A percentile compares a stretch with the other conserved stretches of the same genome.
phyloP scores from a whole-genome alignment of 768 basidiomycete genomes.

The Mycena albidolilacea region DNA sequence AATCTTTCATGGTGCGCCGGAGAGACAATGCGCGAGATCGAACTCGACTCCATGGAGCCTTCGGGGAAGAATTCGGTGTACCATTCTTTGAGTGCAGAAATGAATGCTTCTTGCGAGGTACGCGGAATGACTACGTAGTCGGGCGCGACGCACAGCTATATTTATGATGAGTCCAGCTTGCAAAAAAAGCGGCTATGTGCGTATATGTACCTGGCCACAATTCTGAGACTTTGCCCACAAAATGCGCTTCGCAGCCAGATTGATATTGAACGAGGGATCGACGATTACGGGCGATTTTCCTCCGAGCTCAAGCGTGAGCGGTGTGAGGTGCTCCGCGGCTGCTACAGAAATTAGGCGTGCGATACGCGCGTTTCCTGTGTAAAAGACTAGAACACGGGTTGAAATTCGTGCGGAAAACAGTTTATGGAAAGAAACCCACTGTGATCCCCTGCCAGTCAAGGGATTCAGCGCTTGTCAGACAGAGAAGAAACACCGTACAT shows the following conservation, averaged over 20 bases:
- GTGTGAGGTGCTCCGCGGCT: constrained; percentile 53
- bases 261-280: constrained; percentile 58
- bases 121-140: constrained; percentile 61
- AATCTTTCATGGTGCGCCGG: constrained; percentile 69
- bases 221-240: constrained; percentile 79
- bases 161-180: too few species aligned
- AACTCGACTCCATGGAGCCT: constrained; percentile 59
- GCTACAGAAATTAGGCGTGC: constrained; percentile 51
- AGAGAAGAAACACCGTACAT: constrained; percentile 1
- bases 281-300: constrained; percentile 65
- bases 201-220: constrained; percentile 67
- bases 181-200: too few species aligned
- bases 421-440: constrained; percentile 37
- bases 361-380: constrained; percentile 44
- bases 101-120: constrained; percentile 61
- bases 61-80: constrained; percentile 68
- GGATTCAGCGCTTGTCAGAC: neutral
- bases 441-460: constrained; percentile 21
- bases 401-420: neutral
- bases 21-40: constrained; percentile 68
- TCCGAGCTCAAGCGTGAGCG: constrained; percentile 53
- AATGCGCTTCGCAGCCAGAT: constrained; percentile 73
- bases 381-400: constrained; percentile 3
- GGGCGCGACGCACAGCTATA: constrained; percentile 64
- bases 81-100: constrained; percentile 59